These are phyloP conservation scores for Anisodus acutangulus DNA, from an alignment of 257 asterid species.

Conservation along the genomic window DNA sequence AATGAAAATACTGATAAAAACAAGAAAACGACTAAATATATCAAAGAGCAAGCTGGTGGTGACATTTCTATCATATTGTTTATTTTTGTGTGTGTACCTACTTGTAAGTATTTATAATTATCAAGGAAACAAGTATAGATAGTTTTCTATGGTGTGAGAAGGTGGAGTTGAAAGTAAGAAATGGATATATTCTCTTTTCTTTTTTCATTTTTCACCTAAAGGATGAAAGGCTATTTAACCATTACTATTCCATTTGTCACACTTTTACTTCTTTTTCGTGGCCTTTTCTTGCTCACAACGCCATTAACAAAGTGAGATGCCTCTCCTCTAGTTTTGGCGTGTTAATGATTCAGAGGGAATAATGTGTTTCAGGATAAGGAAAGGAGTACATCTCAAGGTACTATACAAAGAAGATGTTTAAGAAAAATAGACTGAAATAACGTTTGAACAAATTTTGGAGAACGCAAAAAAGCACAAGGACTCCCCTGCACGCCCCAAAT, in stretches of 20 bases:
- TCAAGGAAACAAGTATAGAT: not conserved
- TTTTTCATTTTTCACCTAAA: not conserved
- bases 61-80: not conserved
- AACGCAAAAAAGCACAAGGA: too few relatives aligned
- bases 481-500: too few relatives aligned
- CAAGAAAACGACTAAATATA: not conserved
- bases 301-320: conserved; percentile 18
- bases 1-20: conserved; percentile 25
- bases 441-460: too few relatives aligned
- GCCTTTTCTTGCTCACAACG: conserved; percentile 13
- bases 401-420: not conserved
- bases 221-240: not conserved
- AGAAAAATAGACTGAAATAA: too few relatives aligned
- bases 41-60: not conserved
- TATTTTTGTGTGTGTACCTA: not conserved
- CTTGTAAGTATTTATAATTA: not conserved
- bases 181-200: conserved; percentile 22
- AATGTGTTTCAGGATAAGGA: conserved; percentile 18
- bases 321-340: not conserved
- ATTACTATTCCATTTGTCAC: conserved; percentile 20
- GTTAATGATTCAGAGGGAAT: not conserved
- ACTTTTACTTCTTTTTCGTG: not conserved
- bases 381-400: conserved; percentile 8
- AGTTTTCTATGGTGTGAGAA: not conserved
- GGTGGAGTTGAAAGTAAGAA: conserved; percentile 29